Conservation (phyloP, 768 basidiomycete genomes). For the Lentinula boryana region DNA sequence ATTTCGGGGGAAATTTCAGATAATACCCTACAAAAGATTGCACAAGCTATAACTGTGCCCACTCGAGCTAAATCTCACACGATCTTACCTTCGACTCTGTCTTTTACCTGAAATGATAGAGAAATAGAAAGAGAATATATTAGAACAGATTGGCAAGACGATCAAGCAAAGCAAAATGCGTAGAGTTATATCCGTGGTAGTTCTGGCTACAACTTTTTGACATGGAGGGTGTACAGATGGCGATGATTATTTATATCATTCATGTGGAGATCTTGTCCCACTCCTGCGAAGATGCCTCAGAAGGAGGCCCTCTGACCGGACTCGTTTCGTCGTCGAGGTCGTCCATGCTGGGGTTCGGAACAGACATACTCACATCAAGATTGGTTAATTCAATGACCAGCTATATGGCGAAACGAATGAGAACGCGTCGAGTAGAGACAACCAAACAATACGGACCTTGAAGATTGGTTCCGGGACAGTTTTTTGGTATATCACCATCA, state of each 20-base stretch:
- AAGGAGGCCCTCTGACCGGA: slow-evolving; percentile 62
- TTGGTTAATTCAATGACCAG: slow-evolving; percentile 81
- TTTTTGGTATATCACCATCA: slow-evolving; percentile 92
- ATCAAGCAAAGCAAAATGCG: slow-evolving; percentile 1
- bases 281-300: slow-evolving; percentile 84
- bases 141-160: slow-evolving; percentile 37
- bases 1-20: slow-evolving; percentile 67
- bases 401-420: slow-evolving; percentile 20
- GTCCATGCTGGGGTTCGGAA: slow-evolving; percentile 22
- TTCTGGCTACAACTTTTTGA: slow-evolving; percentile 2
- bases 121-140: slow-evolving; percentile 46
- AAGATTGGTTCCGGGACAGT: slow-evolving; percentile 79
- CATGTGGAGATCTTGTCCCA: slow-evolving; percentile 75
- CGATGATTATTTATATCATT: slow-evolving; percentile 20
- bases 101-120: slow-evolving; percentile 47
- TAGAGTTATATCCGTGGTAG: slow-evolving; percentile 1
- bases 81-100: slow-evolving; percentile 71
- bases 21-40: slow-evolving; percentile 57
- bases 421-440: background rate
- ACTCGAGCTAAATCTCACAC: slow-evolving; percentile 3
- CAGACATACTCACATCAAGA: slow-evolving; percentile 77
- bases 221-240: slow-evolving; percentile 16
- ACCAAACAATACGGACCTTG: slow-evolving; percentile 41
- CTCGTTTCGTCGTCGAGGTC: slow-evolving; percentile 51
- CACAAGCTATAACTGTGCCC: slow-evolving; percentile 9